Percentiles rank a stretch among this genome's conserved stretches.
Evolutionary conservation across 768 basidiomycete genomes (phyloP).

Genomic region (Neoboletus magnificus): DNA sequence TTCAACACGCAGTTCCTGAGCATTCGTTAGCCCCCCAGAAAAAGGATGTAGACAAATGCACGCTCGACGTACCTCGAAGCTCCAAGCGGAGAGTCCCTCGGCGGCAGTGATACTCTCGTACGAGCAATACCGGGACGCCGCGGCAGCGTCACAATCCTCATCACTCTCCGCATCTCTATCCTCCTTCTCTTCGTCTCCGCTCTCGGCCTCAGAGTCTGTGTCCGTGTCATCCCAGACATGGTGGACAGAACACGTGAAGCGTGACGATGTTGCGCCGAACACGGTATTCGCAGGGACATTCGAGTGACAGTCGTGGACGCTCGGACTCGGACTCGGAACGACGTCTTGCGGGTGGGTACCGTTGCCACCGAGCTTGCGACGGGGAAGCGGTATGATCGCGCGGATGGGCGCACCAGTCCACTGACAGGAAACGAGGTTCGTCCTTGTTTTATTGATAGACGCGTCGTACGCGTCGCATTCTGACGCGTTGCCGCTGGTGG

Average conservation of each 20-base stretch:
- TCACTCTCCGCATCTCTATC: background rate
- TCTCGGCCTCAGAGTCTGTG: background rate
- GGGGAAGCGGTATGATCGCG: slow-evolving; percentile 21
- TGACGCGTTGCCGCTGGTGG: background rate
- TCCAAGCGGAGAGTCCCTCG: slow-evolving; percentile 22
- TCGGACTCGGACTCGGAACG: background rate
- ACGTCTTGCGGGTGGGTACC: background rate
- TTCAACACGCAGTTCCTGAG: slow-evolving; percentile 27
- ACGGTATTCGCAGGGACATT: background rate
- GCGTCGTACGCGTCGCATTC: slow-evolving; percentile 1
- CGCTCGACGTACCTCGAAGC: slow-evolving; percentile 27
- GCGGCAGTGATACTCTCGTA: slow-evolving; percentile 30
- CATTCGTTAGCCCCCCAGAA: background rate
- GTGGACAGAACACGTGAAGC: background rate
- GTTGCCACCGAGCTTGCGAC: slow-evolving; percentile 1
- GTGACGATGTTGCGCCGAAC: background rate
- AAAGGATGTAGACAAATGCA: no score
- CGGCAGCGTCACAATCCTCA: background rate
- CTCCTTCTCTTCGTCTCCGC: background rate
- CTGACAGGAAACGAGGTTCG: background rate
- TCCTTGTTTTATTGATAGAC: background rate
- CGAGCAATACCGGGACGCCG: slow-evolving; percentile 3
- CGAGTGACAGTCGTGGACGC: background rate
- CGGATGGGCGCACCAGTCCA: slow-evolving; percentile 25
- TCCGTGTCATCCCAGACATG: background rate